Evolutionary conservation across 768 basidiomycete species (phyloP).

Genomic region (Trametes maxima): DNA sequence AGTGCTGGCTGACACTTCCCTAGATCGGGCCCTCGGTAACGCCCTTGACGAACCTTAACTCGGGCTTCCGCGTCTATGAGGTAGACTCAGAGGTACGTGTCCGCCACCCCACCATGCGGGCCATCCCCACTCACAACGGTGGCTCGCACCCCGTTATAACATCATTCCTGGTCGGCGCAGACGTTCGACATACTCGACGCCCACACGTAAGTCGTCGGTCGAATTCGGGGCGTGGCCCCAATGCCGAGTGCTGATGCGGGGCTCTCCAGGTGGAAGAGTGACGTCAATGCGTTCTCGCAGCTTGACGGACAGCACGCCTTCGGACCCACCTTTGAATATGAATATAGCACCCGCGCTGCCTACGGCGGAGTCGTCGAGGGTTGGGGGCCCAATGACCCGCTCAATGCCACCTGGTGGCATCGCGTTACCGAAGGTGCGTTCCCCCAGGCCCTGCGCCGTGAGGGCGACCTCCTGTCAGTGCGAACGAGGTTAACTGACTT

Average conservation of each 20-base stretch:
- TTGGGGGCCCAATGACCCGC: constrained; percentile 65
- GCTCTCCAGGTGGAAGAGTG: constrained; percentile 57
- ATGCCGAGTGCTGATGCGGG: background rate
- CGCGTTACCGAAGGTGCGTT: constrained; percentile 68
- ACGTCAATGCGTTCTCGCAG: constrained; percentile 58
- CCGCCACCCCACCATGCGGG: background rate
- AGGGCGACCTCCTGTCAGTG: background rate
- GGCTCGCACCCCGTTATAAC: background rate
- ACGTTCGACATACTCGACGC: constrained; percentile 81
- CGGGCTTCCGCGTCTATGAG: constrained; percentile 74
- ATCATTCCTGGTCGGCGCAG: constrained; percentile 36
- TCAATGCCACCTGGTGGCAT: constrained; percentile 87
- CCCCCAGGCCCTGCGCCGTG: background rate
- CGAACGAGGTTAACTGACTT: background rate
- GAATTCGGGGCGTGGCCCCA: background rate
- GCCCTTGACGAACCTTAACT: constrained; percentile 70
- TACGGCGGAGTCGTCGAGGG: constrained; percentile 60
- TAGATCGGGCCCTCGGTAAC: constrained; percentile 74
- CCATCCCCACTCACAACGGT: background rate
- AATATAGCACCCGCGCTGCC: constrained; percentile 70
- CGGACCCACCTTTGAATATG: constrained; percentile 63
- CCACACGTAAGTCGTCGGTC: constrained; percentile 57
- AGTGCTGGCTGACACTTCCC: background rate
- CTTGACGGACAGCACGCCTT: constrained; percentile 57
- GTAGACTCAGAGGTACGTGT: constrained; percentile 64